These are phyloP conservation scores for Fusarium tricinctum DNA, from an alignment of 2,329 filamentous ascomycete genomes.

Conservation along the genomic window DNA sequence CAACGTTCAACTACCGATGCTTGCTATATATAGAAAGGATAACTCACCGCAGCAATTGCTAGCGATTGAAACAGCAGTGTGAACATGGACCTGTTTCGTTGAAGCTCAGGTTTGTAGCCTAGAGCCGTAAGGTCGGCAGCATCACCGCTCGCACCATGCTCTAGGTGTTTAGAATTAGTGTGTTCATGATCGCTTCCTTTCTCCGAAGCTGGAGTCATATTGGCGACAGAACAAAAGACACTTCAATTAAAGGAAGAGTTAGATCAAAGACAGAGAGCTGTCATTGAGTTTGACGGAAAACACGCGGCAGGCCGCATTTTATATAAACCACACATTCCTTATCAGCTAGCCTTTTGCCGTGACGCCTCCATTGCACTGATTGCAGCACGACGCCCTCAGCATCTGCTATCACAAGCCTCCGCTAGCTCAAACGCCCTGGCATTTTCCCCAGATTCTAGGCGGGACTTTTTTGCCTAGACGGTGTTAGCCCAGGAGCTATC, in stretches of 20 bases:
- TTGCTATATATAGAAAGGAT: accelerated
- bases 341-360: slow-evolving; percentile 10
- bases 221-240: not conserved
- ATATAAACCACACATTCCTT: slow-evolving; percentile 29
- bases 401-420: slow-evolving; percentile 26
- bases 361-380: slow-evolving; percentile 26
- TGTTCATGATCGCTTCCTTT: slow-evolving; percentile 34
- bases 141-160: slow-evolving; percentile 18
- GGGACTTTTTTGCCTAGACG: slow-evolving; percentile 38
- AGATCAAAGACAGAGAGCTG: not conserved
- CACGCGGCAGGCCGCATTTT: not conserved
- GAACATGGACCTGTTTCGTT: slow-evolving; percentile 49
- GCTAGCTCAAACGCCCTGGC: not conserved
- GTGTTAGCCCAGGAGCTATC: slow-evolving; percentile 29
- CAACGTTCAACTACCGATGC: not conserved
- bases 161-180: slow-evolving; percentile 12
- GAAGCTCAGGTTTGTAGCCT: slow-evolving; percentile 61
- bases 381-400: not conserved
- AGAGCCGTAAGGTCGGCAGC: slow-evolving; percentile 55
- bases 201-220: slow-evolving; percentile 26
- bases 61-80: slow-evolving; percentile 50
- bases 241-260: not conserved
- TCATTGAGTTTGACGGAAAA: not conserved
- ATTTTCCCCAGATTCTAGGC: slow-evolving; percentile 33
- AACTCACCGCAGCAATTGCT: slow-evolving; percentile 48